phyloP scores from a whole-genome alignment of 495 filamentous ascomycete genomes.

The Terfezia boudieri region DNA sequence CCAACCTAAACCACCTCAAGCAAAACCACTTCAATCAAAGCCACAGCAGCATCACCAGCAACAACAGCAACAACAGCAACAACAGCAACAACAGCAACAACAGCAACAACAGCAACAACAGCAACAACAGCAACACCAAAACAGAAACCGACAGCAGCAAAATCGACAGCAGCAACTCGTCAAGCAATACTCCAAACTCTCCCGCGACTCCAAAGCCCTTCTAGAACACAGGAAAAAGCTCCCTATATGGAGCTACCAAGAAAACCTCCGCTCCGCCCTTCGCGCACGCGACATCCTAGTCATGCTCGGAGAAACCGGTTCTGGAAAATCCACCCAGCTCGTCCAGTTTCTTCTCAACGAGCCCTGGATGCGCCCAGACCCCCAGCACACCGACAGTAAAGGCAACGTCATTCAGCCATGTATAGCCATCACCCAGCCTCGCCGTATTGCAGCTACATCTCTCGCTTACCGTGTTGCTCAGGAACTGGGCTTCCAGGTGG shows the following conservation, averaged over 20 bases:
- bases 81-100: background rate
- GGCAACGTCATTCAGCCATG: slow-evolving; percentile 25
- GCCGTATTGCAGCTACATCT: slow-evolving; percentile 84
- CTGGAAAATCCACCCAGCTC: slow-evolving; percentile 90
- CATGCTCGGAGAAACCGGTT: slow-evolving; percentile 82
- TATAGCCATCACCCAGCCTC: slow-evolving; percentile 86
- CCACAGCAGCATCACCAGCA: background rate
- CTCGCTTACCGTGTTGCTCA: slow-evolving; percentile 71
- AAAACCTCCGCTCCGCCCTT: slow-evolving; percentile 44
- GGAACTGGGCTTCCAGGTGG: slow-evolving; percentile 71
- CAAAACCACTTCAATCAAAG: background rate
- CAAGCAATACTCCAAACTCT: background rate
- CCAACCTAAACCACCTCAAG: background rate
- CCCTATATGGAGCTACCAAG: slow-evolving; percentile 56
- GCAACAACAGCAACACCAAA: background rate
- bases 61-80: background rate
- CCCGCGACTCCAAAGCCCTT: slow-evolving; percentile 20
- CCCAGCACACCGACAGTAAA: background rate
- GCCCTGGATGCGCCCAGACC: slow-evolving; percentile 32
- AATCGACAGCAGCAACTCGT: background rate
- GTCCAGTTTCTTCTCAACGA: slow-evolving; percentile 73
- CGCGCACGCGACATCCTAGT: slow-evolving; percentile 54
- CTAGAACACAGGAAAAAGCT: slow-evolving; percentile 37
- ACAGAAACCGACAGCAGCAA: background rate
- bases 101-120: background rate